A percentile compares a stretch with the other conserved stretches of the same genome.
These are phyloP conservation scores for Harringtonia aguacate DNA, from an alignment of 2,329 filamentous ascomycete genomes.

Conservation along the genomic window DNA sequence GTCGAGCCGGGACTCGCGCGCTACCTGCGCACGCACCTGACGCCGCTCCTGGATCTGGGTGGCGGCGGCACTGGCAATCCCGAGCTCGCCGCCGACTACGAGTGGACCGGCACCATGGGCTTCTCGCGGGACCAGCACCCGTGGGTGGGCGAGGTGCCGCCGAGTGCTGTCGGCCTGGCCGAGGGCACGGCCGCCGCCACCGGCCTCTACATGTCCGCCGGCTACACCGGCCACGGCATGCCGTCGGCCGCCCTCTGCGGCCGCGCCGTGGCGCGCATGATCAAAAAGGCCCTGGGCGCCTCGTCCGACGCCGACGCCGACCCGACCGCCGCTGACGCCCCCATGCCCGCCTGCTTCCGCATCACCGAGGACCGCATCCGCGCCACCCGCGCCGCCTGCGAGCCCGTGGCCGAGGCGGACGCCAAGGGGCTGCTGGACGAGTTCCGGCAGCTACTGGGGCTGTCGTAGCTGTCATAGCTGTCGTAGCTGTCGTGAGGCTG, in stretches of 20 bases:
- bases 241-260: constrained; percentile 59
- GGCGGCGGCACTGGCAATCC: constrained; percentile 13
- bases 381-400: constrained; percentile 1
- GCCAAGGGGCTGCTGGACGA: constrained; percentile 5
- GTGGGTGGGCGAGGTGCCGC: constrained; percentile 60
- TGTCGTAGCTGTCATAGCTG: no score
- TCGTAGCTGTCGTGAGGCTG: no score
- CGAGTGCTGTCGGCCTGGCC: constrained; percentile 14
- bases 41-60: constrained; percentile 29
- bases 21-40: constrained; percentile 41
- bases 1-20: constrained; percentile 33
- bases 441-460: constrained; percentile 2
- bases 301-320: constrained; percentile 8
- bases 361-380: constrained; percentile 8
- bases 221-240: constrained; percentile 70
- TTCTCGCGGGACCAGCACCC: constrained; percentile 57
- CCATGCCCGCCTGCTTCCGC: constrained; percentile 9
- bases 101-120: constrained; percentile 78
- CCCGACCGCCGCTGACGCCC: constrained; percentile 16
- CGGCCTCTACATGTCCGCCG: constrained; percentile 53
- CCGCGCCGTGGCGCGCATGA: constrained; percentile 50
- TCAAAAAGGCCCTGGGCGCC: constrained; percentile 22
- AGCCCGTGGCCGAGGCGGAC: constrained; percentile 4
- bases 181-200: constrained; percentile 1
- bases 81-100: constrained; percentile 41